These are phyloP conservation scores for Aureobasidium sp. DNA, from an alignment of 2,329 filamentous ascomycete species.

Conservation along the genomic window DNA sequence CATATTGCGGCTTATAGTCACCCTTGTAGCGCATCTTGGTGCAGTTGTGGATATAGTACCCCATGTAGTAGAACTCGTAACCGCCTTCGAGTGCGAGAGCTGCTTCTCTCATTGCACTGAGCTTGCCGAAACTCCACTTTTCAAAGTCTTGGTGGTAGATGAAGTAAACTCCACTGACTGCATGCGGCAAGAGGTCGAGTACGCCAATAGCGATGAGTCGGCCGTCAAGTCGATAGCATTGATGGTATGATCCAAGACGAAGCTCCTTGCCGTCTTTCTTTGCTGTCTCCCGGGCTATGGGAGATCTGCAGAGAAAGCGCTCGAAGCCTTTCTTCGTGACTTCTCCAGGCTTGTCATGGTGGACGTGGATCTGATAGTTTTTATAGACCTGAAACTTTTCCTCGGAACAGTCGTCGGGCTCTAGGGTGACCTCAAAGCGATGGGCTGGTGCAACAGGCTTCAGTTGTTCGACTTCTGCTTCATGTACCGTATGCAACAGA, in stretches of 20 bases:
- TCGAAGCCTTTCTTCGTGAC: conserved; percentile 58
- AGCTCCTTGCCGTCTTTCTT: conserved; percentile 46
- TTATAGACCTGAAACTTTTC: conserved; percentile 68
- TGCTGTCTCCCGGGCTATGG: conserved; percentile 45
- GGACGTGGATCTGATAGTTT: conserved; percentile 69
- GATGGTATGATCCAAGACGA: conserved; percentile 67
- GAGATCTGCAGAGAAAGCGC: conserved; percentile 67
- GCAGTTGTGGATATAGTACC: conserved; percentile 76
- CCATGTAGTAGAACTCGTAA: conserved; percentile 75
- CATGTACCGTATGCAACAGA: conserved; percentile 60
- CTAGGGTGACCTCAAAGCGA: conserved; percentile 61
- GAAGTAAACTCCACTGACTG: conserved; percentile 77
- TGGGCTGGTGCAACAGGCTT: conserved; percentile 55
- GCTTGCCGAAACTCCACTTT: conserved; percentile 63
- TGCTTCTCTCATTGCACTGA: conserved; percentile 68
- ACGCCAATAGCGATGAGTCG: conserved; percentile 69
- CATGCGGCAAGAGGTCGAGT: conserved; percentile 67
- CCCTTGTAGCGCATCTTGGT: conserved; percentile 82
- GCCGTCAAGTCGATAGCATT: conserved; percentile 74
- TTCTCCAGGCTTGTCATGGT: conserved; percentile 56
- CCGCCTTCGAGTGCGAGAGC: conserved; percentile 60
- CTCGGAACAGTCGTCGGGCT: conserved; percentile 62
- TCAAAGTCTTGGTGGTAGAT: conserved; percentile 71
- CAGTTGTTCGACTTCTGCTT: conserved; percentile 53
- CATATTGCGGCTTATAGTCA: conserved; percentile 66